Percentiles rank a stretch among this genome's conserved stretches.
phyloP scores from a whole-genome alignment of 2,329 filamentous ascomycete species.

The Botryotinia narcissicola region DNA sequence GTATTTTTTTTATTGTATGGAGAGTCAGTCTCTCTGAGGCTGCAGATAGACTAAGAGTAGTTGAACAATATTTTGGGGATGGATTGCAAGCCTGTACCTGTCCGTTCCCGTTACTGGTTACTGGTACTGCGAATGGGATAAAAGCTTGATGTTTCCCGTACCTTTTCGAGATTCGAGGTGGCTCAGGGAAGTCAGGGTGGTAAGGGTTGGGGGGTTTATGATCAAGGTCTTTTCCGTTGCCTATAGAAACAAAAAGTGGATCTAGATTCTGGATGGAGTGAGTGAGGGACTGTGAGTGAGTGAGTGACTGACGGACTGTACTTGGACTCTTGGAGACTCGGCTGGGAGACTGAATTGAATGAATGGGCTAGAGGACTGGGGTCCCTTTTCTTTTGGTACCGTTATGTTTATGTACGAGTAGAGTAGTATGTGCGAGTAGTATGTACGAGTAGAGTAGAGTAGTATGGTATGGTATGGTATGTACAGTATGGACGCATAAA shows the following conservation, averaged over 20 bases:
- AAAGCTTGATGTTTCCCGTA: background rate
- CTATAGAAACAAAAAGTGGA: conserved; percentile 17
- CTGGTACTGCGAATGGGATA: conserved; percentile 8
- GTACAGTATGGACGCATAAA: background rate
- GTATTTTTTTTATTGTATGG: background rate
- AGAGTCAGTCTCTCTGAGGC: background rate
- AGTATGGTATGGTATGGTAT: too few species aligned
- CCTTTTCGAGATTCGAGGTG: conserved; percentile 4
- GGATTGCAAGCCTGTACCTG: background rate
- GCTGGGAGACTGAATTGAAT: background rate
- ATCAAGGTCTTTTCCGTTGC: conserved; percentile 8
- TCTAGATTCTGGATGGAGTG: conserved; percentile 3
- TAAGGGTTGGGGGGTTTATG: background rate
- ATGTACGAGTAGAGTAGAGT: background rate
- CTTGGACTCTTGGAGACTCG: too few species aligned
- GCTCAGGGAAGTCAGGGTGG: background rate
- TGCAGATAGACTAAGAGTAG: background rate
- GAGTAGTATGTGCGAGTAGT: background rate
- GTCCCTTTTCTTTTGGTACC: background rate
- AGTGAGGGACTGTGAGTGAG: background rate
- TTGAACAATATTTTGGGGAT: conserved; percentile 6
- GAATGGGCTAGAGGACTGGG: background rate
- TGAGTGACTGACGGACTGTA: too few species aligned
- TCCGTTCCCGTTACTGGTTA: background rate
- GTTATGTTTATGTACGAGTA: background rate